These are phyloP conservation scores for Chlamydomonas schloesseri DNA, from an alignment of 139 green algal species.

Conservation along the genomic window DNA sequence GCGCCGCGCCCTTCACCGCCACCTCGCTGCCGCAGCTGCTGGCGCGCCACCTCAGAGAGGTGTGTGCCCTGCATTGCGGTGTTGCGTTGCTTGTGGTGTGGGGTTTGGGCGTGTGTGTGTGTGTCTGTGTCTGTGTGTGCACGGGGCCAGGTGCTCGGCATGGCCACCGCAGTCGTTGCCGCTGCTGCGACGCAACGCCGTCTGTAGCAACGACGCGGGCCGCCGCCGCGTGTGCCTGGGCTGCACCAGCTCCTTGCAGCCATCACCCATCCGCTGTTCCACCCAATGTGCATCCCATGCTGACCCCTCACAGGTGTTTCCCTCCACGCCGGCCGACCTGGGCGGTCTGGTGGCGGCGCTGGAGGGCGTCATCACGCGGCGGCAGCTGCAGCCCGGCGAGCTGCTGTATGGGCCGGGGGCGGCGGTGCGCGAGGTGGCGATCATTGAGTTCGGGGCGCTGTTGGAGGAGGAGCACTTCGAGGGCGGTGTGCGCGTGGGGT, in stretches of 20 bases:
- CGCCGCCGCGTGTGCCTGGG: too few relatives aligned
- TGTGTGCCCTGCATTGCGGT: too few relatives aligned
- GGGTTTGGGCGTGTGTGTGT: too few relatives aligned
- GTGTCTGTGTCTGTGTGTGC: too few relatives aligned
- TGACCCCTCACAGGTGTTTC: slow-evolving; percentile 16
- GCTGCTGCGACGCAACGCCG: too few relatives aligned
- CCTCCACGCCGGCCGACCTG: not conserved
- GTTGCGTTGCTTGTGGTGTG: too few relatives aligned
- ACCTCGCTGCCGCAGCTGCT: slow-evolving; percentile 24
- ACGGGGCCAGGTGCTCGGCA: too few relatives aligned
- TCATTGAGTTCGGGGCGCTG: slow-evolving; percentile 21
- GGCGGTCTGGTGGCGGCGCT: slow-evolving; percentile 8
- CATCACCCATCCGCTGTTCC: too few relatives aligned
- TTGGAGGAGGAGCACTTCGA: slow-evolving; percentile 38
- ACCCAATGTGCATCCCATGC: too few relatives aligned
- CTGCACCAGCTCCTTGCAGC: too few relatives aligned
- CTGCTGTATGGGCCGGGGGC: not conserved
- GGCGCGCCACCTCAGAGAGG: slow-evolving; percentile 11
- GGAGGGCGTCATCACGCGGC: slow-evolving; percentile 15
- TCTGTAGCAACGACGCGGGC: too few relatives aligned
- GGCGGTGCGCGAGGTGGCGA: slow-evolving; percentile 17
- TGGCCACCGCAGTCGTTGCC: too few relatives aligned
- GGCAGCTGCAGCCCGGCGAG: slow-evolving; percentile 22
- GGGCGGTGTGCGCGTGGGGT: slow-evolving; percentile 23
- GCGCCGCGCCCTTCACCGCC: not conserved